Conservation (phyloP, 78 protist species). For the Diacronema lutheri region DNA sequence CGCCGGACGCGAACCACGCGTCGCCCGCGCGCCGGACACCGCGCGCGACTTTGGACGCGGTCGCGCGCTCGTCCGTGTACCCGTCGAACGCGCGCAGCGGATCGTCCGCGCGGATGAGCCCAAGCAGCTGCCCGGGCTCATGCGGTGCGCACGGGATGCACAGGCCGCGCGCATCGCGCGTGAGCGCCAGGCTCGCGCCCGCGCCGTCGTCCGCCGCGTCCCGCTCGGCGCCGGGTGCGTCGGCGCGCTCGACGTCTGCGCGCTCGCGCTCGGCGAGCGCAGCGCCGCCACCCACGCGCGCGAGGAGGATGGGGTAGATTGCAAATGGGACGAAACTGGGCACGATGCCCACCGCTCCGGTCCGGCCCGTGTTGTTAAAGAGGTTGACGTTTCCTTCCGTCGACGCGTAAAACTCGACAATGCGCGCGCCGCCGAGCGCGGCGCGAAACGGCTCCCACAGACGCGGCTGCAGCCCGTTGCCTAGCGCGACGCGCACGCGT, state of each 20-base stretch:
- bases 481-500: conserved; percentile 51
- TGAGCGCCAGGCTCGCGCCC: not conserved
- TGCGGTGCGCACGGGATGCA: not conserved
- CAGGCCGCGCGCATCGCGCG: conserved; percentile 13
- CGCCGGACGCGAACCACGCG: conserved; percentile 14
- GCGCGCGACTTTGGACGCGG: not conserved
- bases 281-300: too few relatives aligned
- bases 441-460: conserved; percentile 37
- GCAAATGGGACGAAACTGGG: too few relatives aligned
- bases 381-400: conserved; percentile 33
- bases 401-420: conserved; percentile 57
- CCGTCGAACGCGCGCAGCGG: conserved; percentile 31
- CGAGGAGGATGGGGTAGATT: too few relatives aligned
- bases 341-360: too few relatives aligned
- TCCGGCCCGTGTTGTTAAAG: too few relatives aligned
- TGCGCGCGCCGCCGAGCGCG: conserved; percentile 13
- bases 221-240: too few relatives aligned
- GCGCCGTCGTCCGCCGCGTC: too few relatives aligned
- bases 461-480: conserved; percentile 67
- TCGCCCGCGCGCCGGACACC: conserved; percentile 40
- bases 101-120: not conserved
- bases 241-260: too few relatives aligned
- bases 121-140: conserved; percentile 46
- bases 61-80: conserved; percentile 28
- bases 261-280: too few relatives aligned